Evolutionary conservation across 768 basidiomycete genomes (phyloP), one percentile per base, ranked within the genome.

Genomic region (Podaxis sp.): DNA sequence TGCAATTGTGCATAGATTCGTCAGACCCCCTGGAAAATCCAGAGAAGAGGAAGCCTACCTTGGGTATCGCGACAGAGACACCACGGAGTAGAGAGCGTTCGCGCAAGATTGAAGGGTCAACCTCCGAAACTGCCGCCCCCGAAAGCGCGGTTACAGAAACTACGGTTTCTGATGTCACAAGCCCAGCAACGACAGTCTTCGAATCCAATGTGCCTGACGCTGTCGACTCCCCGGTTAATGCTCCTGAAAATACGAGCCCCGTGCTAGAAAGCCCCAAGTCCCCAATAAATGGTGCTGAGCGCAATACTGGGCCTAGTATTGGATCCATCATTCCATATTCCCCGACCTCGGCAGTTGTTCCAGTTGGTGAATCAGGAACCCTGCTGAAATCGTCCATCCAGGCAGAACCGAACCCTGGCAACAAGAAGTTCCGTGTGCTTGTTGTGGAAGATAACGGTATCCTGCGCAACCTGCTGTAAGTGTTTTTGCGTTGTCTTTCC

Each of bases 361-460:
- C 82, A 22, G 70, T 88, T 56, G 85, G 86, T 12, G 70, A 78
- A 6, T 83, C 85, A 1, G 93, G 91, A 0, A 88, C 86, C 3
- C 75, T 95, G 62, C 73, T 95, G 51, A 88, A 83, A 73, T 81
- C 87, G 3, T 88, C 91, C 0, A 72, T 89, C 17, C 82, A 84
- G 30, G 64, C 84, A 15, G 64, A 56, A 12, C n/a, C 28, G 22
- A 81, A 81, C 20, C 72, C 73, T 11, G 70, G 73, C n/a, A 78
- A 78, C 44, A 75, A 77, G 17, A 77, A 74, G 4, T 80, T 87
- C 65, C 82, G 87, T 58, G 87, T 96, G 4, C 77, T 97, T 44
- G 87, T 96, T 1, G 91, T 96, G 1, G 95, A 97, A 74, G 96
- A 98, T 69, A 97, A 97, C 71, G 83, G 73, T 61, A 90, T 98